Percentiles rank a stretch among this genome's conserved stretches.
phyloP scores from a whole-genome alignment of 2,329 filamentous ascomycete genomes.

The Fusarium albidum region DNA sequence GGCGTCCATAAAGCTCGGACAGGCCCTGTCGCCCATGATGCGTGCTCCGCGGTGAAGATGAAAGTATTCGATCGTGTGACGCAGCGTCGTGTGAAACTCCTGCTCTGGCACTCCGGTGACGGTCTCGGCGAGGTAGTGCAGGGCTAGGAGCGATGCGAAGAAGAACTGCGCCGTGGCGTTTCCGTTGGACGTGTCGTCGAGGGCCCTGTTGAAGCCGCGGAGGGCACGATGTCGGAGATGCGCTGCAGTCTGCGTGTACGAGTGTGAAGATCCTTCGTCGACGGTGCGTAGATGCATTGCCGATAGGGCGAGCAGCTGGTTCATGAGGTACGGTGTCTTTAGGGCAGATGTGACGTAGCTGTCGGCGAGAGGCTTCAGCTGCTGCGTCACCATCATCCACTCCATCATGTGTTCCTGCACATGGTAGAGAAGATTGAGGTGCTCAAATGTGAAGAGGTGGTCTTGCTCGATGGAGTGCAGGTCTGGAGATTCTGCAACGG shows the following conservation, averaged over 20 bases:
- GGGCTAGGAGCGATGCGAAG: constrained; percentile 15
- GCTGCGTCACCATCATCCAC: constrained; percentile 2
- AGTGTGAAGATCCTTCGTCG: not conserved
- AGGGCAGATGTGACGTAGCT: constrained; percentile 1
- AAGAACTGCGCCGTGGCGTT: constrained; percentile 19
- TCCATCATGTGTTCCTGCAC: not conserved
- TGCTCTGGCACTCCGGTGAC: not conserved
- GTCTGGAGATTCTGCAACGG: not conserved
- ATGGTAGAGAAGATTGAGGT: constrained; percentile 15
- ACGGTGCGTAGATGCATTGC: constrained; percentile 9
- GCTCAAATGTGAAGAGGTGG: constrained; percentile 10
- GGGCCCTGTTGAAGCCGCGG: constrained; percentile 16
- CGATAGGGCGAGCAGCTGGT: constrained; percentile 20
- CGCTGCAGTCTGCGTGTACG: not conserved
- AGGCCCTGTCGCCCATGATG: constrained; percentile 1
- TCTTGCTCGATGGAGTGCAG: not conserved
- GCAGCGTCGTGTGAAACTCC: not conserved
- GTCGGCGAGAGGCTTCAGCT: not conserved
- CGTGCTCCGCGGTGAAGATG: constrained; percentile 12
- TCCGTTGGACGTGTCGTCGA: not conserved
- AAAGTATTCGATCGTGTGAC: constrained; percentile 9
- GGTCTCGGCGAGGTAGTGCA: constrained; percentile 20
- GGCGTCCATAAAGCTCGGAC: not conserved
- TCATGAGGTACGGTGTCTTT: constrained; percentile 20
- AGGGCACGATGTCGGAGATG: constrained; percentile 7